Evolutionary conservation across 2,329 filamentous ascomycete genomes (phyloP).

Genomic region (Coniochaeta ligniaria): DNA sequence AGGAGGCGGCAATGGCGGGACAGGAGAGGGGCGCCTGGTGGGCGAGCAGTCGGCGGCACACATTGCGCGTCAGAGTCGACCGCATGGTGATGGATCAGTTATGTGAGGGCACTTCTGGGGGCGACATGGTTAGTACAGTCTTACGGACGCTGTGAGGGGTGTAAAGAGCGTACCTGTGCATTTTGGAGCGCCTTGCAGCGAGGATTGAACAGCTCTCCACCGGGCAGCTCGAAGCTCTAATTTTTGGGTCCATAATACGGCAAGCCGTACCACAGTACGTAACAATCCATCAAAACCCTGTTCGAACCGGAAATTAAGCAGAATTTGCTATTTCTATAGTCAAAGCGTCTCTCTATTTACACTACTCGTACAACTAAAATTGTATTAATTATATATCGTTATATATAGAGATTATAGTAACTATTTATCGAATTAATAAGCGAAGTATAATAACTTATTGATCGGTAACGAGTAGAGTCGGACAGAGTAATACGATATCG

Average conservation of each 20-base stretch:
- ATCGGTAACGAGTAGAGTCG: too few relatives aligned
- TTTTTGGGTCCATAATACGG: conserved; percentile 13
- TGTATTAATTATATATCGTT: too few relatives aligned
- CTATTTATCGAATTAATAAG: too few relatives aligned
- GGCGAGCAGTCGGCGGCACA: conserved; percentile 47
- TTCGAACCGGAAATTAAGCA: too few relatives aligned
- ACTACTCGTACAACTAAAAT: too few relatives aligned
- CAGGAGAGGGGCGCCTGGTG: conserved; percentile 5
- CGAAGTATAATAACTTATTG: too few relatives aligned
- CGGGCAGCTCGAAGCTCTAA: neutral
- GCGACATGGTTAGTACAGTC: neutral
- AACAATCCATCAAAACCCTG: too few relatives aligned
- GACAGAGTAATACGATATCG: too few relatives aligned
- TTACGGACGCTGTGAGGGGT: neutral
- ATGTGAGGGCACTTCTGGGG: conserved; percentile 11
- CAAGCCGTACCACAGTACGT: too few relatives aligned
- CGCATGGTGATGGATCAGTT: conserved; percentile 36
- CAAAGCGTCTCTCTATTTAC: too few relatives aligned
- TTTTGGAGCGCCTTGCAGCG: conserved; percentile 6
- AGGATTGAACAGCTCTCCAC: neutral
- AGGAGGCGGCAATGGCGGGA: conserved; percentile 9
- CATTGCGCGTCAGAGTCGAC: conserved; percentile 52
- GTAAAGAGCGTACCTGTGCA: conserved; percentile 12
- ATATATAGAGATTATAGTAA: too few relatives aligned
- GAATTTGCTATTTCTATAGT: too few relatives aligned